These are phyloP conservation scores for Stephania yunnanensis DNA, from an alignment of 164 flowering plant species.

Conservation along the genomic window DNA sequence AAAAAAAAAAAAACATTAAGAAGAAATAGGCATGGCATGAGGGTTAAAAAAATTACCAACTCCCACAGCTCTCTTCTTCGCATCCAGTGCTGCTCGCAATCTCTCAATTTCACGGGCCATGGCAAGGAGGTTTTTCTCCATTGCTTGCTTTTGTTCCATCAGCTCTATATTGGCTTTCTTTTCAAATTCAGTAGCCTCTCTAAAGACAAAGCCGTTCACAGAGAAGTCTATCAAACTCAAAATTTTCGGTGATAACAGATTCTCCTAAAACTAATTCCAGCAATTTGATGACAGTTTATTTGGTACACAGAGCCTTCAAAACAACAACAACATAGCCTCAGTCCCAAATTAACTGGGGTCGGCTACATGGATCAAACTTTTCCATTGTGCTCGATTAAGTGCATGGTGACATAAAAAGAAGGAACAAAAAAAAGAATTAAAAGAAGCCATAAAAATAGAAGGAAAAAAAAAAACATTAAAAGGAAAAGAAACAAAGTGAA, in stretches of 20 bases:
- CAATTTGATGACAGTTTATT: background rate
- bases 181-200: constrained; percentile 58
- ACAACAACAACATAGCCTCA: no score
- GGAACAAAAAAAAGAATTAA: no score
- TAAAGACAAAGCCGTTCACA: constrained; percentile 18
- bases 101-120: constrained; percentile 73
- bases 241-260: background rate
- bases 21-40: background rate
- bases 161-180: constrained; percentile 60
- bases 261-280: background rate
- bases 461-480: background rate
- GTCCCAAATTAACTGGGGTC: no score
- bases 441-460: background rate
- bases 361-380: no score
- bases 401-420: no score
- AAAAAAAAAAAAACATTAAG: no score
- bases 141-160: constrained; percentile 43
- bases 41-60: constrained; percentile 25
- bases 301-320: background rate
- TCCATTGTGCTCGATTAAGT: no score
- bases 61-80: constrained; percentile 33
- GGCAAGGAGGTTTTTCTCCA: constrained; percentile 62
- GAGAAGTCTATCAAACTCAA: background rate
- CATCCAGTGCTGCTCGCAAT: constrained; percentile 44
- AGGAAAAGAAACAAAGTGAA: background rate